Evolutionary conservation across 2,329 filamentous ascomycete genomes (phyloP), one percentile per base, ranked within the genome.

Genomic region (Pseudonectria buxi): DNA sequence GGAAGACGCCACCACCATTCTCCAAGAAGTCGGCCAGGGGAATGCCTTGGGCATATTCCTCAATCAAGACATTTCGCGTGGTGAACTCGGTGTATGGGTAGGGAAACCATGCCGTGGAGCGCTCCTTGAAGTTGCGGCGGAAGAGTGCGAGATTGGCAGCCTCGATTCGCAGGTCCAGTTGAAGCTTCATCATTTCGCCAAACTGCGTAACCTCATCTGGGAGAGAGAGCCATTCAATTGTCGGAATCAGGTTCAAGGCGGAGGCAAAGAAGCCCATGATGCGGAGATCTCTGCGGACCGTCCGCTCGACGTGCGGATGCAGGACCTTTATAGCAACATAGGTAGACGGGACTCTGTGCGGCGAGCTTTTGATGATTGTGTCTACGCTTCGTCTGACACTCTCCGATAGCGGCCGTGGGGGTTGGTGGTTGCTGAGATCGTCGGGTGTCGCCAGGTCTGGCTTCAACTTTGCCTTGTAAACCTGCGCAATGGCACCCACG

Each of bases 101-200:
- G 2, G 92, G 92, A 57, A 98, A 98, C 81, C 86, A 95, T n/a
- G 88, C 89, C 0, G 90, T 95, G 3, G 84, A 84, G 29, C 92
- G 77, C 39, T 87, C 76, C 51, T 83, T 85, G 69, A 98, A 98
- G 57, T 95, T 86, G 51, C 83, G 81, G 34, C 92, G 81, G 68
- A 98, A 96, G 11, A 82, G 78, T 14, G 81, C 80, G 3, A 98
- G 69, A 52, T 98, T 98, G 26, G 89, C 83, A 2, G 88, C 83
- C 61, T 98, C 92, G 41, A 96, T 96, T 34, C 92, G 83, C 25
- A 98, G 72, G 61, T 98, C 92, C 3, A 98, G 71, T 58, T 98
- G 92, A n/a, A 96, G 69, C 52, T 83, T 83, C 92, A 98, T 98
- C 92, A 98, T 98, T 56, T 94, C 85, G 15, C 89, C 90, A 55